Evolutionary conservation across 2,329 filamentous ascomycete species (phyloP).

Genomic region (Alternaria dauci): DNA sequence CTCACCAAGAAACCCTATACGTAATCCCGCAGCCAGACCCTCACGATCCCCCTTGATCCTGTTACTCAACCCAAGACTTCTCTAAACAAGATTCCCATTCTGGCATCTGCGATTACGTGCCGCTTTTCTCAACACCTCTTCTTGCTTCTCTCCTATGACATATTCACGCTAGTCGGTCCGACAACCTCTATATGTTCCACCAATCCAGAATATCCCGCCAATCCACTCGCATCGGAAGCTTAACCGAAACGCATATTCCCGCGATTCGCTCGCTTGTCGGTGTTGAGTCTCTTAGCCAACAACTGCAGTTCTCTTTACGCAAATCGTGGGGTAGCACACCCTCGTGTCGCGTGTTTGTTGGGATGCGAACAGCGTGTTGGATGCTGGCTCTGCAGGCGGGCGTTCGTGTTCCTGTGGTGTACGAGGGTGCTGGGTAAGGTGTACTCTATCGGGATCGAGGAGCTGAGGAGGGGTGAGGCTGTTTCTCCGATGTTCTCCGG

Average conservation of each 20-base stretch:
- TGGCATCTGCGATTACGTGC: not conserved
- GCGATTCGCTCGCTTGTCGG: conserved; percentile 16
- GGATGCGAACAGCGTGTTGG: not conserved
- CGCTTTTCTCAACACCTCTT: not conserved
- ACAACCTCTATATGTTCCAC: conserved; percentile 13
- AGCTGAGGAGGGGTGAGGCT: not conserved
- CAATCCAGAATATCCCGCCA: conserved; percentile 8
- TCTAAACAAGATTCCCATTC: not conserved
- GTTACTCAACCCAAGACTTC: not conserved
- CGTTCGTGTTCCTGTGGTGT: conserved; percentile 8
- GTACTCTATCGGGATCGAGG: not conserved
- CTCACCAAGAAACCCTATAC: not conserved
- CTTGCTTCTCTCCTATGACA: conserved; percentile 1
- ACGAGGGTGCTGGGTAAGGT: not conserved
- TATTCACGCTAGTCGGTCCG: conserved; percentile 8
- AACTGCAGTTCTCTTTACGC: conserved; percentile 24
- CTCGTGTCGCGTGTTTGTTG: conserved; percentile 15
- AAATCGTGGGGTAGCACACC: conserved; percentile 30
- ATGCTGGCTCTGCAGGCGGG: conserved; percentile 4
- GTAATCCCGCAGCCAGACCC: not conserved
- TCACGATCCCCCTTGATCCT: not conserved
- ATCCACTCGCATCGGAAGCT: not conserved
- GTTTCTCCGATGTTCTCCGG: conserved; percentile 21
- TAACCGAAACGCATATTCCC: not conserved
- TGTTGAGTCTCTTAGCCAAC: conserved; percentile 15